Evolutionary conservation across 148 eudicot species (phyloP).

Genomic region (Arbutus unedo): DNA sequence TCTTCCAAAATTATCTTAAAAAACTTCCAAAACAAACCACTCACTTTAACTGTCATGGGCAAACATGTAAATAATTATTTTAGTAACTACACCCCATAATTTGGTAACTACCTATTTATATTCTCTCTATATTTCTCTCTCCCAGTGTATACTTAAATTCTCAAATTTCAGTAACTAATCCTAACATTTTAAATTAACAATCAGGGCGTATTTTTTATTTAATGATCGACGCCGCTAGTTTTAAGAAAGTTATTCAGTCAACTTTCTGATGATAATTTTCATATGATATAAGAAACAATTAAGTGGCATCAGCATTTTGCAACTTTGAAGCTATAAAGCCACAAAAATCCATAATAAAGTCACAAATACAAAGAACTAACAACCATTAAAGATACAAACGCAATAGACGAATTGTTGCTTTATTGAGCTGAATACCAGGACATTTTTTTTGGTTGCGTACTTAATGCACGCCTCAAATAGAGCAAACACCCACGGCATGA

Average conservation of each 20-base stretch:
- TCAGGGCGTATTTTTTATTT: too few relatives aligned
- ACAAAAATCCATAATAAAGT: not conserved
- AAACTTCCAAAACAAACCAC: too few relatives aligned
- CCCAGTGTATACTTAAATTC: too few relatives aligned
- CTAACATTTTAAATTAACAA: too few relatives aligned
- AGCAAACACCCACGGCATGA: not conserved
- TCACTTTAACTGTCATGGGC: too few relatives aligned
- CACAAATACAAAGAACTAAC: not conserved
- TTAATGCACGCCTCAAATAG: not conserved
- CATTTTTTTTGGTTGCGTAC: not conserved
- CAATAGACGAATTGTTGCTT: not conserved
- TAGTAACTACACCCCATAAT: too few relatives aligned
- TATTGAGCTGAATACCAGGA: constrained; percentile 10
- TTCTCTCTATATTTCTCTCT: too few relatives aligned
- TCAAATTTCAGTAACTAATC: too few relatives aligned
- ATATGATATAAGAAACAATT: not conserved
- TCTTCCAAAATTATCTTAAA: not conserved
- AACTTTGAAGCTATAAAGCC: constrained; percentile 8
- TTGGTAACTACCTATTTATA: too few relatives aligned
- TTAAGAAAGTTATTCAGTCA: not conserved
- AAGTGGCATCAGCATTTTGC: not conserved
- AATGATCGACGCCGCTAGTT: not conserved
- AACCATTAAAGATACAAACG: not conserved
- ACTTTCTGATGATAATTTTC: not conserved
- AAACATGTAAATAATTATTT: too few relatives aligned